Evolutionary conservation across 2,329 filamentous ascomycete genomes (phyloP).

Genomic region (Cytospora piceae): DNA sequence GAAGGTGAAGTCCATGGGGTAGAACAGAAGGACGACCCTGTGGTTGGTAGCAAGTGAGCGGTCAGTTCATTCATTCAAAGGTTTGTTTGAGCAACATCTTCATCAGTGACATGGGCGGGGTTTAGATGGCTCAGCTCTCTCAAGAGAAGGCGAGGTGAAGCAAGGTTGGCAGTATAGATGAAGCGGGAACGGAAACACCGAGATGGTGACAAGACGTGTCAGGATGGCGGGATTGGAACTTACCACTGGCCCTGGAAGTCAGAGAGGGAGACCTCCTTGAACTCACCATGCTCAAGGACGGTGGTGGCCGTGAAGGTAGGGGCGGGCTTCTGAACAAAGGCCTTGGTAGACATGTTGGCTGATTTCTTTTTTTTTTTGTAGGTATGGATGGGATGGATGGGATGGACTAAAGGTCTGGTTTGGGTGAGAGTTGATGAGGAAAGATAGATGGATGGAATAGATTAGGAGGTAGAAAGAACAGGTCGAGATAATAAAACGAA

Average conservation of each 20-base stretch:
- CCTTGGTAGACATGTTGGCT: slow-evolving; percentile 45
- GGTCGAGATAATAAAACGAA: slow-evolving; percentile 14
- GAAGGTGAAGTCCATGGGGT: slow-evolving; percentile 71
- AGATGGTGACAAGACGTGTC: too few species aligned
- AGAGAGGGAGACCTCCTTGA: slow-evolving; percentile 50
- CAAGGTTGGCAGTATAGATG: too few species aligned
- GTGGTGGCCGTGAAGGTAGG: slow-evolving; percentile 54
- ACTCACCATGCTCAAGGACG: slow-evolving; percentile 52
- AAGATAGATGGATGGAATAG: not conserved
- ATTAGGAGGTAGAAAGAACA: not conserved
- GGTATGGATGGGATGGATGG: not conserved
- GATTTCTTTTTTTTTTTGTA: too few species aligned
- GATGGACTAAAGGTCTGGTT: not conserved
- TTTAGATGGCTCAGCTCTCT: not conserved
- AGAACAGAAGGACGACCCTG: slow-evolving; percentile 68
- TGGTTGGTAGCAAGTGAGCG: slow-evolving; percentile 18
- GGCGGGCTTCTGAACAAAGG: slow-evolving; percentile 53
- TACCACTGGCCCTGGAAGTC: slow-evolving; percentile 54
- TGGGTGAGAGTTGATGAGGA: not conserved
- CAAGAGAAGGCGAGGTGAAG: too few species aligned
- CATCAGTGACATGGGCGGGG: not conserved
- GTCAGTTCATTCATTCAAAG: not conserved
- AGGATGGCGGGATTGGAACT: slow-evolving; percentile 23
- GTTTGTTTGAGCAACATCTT: too few species aligned
- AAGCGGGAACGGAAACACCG: too few species aligned